Conservation (phyloP, 306 rosid species). For the Rubus idaeus region DNA sequence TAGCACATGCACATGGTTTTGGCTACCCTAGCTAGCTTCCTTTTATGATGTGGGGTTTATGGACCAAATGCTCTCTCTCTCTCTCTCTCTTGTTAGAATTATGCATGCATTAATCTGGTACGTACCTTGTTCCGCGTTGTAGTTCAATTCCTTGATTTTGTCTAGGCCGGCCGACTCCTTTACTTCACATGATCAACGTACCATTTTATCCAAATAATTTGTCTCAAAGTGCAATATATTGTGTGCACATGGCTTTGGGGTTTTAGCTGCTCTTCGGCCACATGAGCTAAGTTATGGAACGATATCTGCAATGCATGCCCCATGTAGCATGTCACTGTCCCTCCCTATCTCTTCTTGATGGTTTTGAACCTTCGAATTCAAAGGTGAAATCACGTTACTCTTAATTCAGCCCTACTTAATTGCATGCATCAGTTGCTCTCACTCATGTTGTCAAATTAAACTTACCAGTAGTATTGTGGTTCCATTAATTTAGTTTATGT, state of each 20-base stretch:
- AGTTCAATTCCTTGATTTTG: neutral
- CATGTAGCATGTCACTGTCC: neutral
- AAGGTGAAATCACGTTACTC: too few relatives aligned
- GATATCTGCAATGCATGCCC: neutral
- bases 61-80: neutral
- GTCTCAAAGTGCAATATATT: neutral
- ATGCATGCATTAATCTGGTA: neutral
- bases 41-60: constrained; percentile 4
- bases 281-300: neutral
- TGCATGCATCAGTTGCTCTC: too few relatives aligned
- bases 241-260: constrained; percentile 6
- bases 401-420: too few relatives aligned
- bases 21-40: constrained; percentile 3
- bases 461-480: too few relatives aligned
- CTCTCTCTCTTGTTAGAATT: too few relatives aligned
- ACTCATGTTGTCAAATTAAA: too few relatives aligned
- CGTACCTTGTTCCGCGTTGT: neutral
- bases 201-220: constrained; percentile 5
- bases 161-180: neutral
- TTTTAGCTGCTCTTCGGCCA: constrained; percentile 6
- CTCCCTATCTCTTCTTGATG: neutral
- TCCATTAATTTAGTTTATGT: too few relatives aligned
- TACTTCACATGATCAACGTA: constrained; percentile 4
- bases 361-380: too few relatives aligned
- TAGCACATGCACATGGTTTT: constrained; percentile 33